These are phyloP conservation scores for Rubroboletus satanas DNA, from an alignment of 768 basidiomycete genomes.

Conservation along the genomic window DNA sequence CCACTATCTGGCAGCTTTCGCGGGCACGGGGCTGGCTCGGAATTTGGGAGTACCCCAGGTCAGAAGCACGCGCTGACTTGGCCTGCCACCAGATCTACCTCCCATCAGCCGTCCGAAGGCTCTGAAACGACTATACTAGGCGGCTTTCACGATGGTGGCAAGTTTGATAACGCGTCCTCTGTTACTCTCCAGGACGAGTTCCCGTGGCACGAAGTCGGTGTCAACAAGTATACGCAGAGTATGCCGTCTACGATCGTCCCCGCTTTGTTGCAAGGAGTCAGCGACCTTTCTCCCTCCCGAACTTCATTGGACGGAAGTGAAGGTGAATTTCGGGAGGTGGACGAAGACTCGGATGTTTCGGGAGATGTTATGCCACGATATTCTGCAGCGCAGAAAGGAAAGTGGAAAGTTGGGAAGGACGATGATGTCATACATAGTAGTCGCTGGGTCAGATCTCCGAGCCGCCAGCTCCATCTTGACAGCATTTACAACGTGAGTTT, in stretches of 20 bases:
- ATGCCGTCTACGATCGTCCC: slow-evolving; percentile 19
- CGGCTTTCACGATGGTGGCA: neutral
- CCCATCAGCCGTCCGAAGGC: neutral
- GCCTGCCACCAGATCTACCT: slow-evolving; percentile 1
- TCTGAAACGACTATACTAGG: slow-evolving; percentile 1
- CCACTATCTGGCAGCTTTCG: neutral
- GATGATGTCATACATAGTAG: neutral
- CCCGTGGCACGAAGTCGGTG: slow-evolving; percentile 1
- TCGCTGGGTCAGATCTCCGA: neutral
- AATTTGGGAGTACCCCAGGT: neutral
- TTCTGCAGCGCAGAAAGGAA: slow-evolving; percentile 12
- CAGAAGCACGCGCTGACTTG: neutral
- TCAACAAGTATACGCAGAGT: neutral
- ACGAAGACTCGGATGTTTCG: neutral
- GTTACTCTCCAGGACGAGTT: slow-evolving; percentile 8
- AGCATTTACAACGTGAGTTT: slow-evolving; percentile 4
- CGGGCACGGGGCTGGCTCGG: neutral
- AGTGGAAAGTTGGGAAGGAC: slow-evolving; percentile 7
- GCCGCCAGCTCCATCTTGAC: neutral
- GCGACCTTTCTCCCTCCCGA: neutral
- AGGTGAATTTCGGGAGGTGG: neutral
- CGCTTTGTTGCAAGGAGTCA: slow-evolving; percentile 10
- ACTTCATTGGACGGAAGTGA: neutral
- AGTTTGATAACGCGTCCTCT: slow-evolving; percentile 11
- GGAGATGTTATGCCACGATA: neutral